A percentile compares a stretch with the other conserved stretches of the same genome.
Evolutionary conservation across 1,284 basidiomycete genomes (phyloP).

Genomic region (Cerioporus squamosus): DNA sequence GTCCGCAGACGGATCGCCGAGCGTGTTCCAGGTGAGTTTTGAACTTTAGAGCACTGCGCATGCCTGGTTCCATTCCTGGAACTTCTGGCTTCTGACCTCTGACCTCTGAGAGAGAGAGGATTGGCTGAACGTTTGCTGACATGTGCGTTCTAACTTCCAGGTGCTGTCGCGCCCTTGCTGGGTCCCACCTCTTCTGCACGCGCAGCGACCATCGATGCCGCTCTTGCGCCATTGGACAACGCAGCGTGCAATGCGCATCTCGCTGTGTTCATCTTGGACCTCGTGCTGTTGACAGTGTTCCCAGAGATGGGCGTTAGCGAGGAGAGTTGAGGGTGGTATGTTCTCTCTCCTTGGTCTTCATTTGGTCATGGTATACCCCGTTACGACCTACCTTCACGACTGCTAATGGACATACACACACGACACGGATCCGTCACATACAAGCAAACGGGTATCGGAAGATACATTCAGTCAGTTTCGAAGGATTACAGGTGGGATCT

Average conservation of each 20-base stretch:
- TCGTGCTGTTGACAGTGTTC: constrained; percentile 62
- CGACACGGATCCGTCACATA: not conserved
- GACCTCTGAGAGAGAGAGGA: too few relatives aligned
- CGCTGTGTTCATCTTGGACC: constrained; percentile 65
- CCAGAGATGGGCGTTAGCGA: constrained; percentile 58
- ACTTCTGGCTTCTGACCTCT: too few relatives aligned
- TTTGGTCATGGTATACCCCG: constrained; percentile 1
- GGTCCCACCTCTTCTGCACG: constrained; percentile 47
- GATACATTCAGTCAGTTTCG: constrained; percentile 16
- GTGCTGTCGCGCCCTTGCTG: constrained; percentile 46
- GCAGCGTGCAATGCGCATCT: constrained; percentile 71
- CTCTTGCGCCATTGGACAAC: constrained; percentile 62
- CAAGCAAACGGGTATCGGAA: constrained; percentile 10
- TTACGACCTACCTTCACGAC: constrained; percentile 1
- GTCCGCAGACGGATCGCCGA: constrained; percentile 52
- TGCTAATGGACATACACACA: constrained; percentile 3
- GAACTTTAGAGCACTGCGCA: not conserved
- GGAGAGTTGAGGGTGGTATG: constrained; percentile 9
- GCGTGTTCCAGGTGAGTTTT: constrained; percentile 49
- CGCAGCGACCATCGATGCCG: constrained; percentile 47
- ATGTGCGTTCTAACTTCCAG: constrained; percentile 15
- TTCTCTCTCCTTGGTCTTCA: not conserved
- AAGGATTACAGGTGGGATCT: constrained; percentile 11
- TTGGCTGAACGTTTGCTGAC: too few relatives aligned
- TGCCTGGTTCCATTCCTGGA: not conserved